Base-by-base conservation (phyloP, 352 stramenopile genomes). In the Pythium dissimile region DNA sequence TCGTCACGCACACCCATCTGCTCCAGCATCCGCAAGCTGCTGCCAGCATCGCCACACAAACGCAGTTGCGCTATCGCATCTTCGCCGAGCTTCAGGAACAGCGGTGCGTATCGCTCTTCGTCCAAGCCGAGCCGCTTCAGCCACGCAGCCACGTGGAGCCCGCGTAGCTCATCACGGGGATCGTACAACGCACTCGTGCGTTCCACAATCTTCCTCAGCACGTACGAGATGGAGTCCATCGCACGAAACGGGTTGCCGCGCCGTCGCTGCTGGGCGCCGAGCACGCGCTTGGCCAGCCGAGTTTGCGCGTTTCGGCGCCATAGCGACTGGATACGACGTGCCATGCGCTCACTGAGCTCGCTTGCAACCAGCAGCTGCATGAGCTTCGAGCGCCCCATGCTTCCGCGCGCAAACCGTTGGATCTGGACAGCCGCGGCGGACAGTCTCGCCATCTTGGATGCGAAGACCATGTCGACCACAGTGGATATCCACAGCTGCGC, bases 261-360 rank as follows among this genome's bases (percentile, higher is more conserved):
- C 1, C 72, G 76, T 11, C 81, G 73, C 7, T 67, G 71, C 45
- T 92, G 84, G 3, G 77, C 69, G 24, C 30, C 51, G 3, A 89
- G 42, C 3, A 92, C 53, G 15, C 74, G 75, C 23, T 53, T 64
- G 0, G 79, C 80, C 23, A 74, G 56, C 18, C 80, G 76, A 5
- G 69, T 61, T 18, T 89, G 77, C 0, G 70, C 66, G 31, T 71
- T 87, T 26, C 78, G 67, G 1, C 77, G 73, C 84, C 84, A 94
- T 1, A 72, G 67, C 8, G 47, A 53, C 59, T 94, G 84, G 24
- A 94, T 73, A 10, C 79, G 73, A 7, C 45, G 48, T 9, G 72
- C 80, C 84, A 93, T 91, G 15, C 67, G 69, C 7, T 56, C 50
- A 4, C 69, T 71, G 18, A 81, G 61, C 54, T 85, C 73, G 0